These are phyloP conservation scores for Cicer pinnatifidum DNA, from an alignment of 306 rosid species.

Conservation along the genomic window DNA sequence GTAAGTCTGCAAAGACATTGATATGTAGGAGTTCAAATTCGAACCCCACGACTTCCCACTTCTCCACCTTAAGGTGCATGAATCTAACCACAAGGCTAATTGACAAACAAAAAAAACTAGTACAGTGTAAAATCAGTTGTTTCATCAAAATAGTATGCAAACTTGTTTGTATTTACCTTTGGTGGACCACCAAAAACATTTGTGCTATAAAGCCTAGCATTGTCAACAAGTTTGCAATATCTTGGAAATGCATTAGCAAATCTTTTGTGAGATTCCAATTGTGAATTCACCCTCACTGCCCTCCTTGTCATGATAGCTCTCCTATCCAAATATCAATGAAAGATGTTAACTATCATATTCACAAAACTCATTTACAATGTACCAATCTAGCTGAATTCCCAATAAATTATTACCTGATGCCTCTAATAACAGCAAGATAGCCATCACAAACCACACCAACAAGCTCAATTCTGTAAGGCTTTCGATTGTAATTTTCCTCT, in stretches of 20 bases:
- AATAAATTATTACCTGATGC: constrained; percentile 63
- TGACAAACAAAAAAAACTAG: background rate
- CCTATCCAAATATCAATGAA: constrained; percentile 51
- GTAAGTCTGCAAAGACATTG: too few species aligned
- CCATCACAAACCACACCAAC: constrained; percentile 96
- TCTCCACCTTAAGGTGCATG: too few species aligned
- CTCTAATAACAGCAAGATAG: constrained; percentile 86
- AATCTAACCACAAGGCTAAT: too few species aligned
- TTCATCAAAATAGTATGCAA: constrained; percentile 7
- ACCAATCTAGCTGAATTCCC: background rate
- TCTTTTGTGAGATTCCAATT: constrained; percentile 86
- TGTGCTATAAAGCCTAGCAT: constrained; percentile 76
- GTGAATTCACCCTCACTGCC: constrained; percentile 92
- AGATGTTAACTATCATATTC: constrained; percentile 20
- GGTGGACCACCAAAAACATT: constrained; percentile 64
- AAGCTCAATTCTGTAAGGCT: constrained; percentile 82
- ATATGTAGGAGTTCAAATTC: too few species aligned
- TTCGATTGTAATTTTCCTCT: constrained; percentile 40
- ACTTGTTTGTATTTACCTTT: constrained; percentile 55
- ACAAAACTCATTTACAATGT: background rate
- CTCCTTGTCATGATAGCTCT: constrained; percentile 78
- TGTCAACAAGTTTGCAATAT: constrained; percentile 82
- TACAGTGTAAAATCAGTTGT: background rate
- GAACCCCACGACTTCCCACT: too few species aligned
- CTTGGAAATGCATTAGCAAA: constrained; percentile 76